Evolutionary conservation across 2,329 filamentous ascomycete genomes (phyloP), one percentile per base, ranked within the genome.

Genomic region (Fusarium penzigii): DNA sequence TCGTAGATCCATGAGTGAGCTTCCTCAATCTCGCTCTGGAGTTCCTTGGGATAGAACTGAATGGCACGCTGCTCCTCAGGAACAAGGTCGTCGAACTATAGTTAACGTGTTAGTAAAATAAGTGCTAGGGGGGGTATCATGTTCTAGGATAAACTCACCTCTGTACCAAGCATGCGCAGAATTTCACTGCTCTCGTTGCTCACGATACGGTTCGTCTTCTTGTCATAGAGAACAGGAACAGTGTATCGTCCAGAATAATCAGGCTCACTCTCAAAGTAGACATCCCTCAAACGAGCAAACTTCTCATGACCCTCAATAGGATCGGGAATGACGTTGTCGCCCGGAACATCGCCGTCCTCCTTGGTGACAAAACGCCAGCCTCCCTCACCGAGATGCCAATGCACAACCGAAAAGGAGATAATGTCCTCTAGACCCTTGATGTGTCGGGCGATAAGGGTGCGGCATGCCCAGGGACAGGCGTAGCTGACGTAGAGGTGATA

Each of bases 401-500:
- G 92, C 48, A 97, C 92, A n/a, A 84, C 85, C 0, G 90, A 94
- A 61, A 78, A 84, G 17, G 81, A 80, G 61, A 99, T 86, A 59
- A 94, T 81, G 51, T 95, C 87, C 64, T 97, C 89, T 1, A 99
- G 80, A 0, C 93, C 94, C 77, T 97, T 99, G 65, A 99, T 81
- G 70, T 91, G 88, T 52, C 93, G 83, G 3, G 89, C 88, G 62
- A 97, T 96, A 59, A 97, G 79, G 0, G 91, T 88, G 41, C 94
- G 87, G 67, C 91, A 90, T 6, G 93, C 92, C 92, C 92, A 97
- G 5, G 92, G 92, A 72, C 92, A 97, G 7, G 92, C 92, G 73
- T 96, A 96, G 65, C 88, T 93, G 61, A 96, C 88, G 69, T 93
- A 99, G 64, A 99, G 84, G 74, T 99, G 94, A 71, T 99, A 99